Base-by-base conservation (phyloP, 2,329 filamentous ascomycete species). In the Fusarium gaditjirri region DNA sequence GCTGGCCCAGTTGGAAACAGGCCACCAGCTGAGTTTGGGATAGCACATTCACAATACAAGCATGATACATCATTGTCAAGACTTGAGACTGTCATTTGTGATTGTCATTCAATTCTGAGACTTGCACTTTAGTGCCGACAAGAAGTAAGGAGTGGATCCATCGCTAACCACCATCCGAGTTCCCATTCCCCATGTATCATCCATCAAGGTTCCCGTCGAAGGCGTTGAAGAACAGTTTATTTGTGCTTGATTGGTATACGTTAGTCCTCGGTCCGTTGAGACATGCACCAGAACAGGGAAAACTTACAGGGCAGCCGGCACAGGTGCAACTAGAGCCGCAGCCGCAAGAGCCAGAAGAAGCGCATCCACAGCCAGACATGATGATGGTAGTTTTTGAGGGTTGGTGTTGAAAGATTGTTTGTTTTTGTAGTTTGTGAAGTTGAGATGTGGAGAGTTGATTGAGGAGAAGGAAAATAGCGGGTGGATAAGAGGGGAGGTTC, bases 331-430 rank as follows among this genome's bases (percentile, higher is more conserved):
- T 44, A 35, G 78, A 76, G 75, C 83, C 83, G 78, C 83, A 85
- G 76, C 77, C 75, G 77, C 83, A 85, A 58, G 80, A 75, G 73
- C 83, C 83, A 68, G 82, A 80, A 56, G 79, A 74, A 73, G 81
- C 74, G 71, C 83, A 84, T 76, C 82, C 83, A 73, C 82, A 85
- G 76, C 79, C 82, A 77, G 78, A 77, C 83, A 85, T 85, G 74
- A 67, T 84, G 77, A 78, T 67, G 54, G 35, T 68, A 63, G 39
- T 31, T 58, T 55, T 62, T 57, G n/a, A 25, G 29, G 57, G 54
- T 58, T 39, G 44, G 41, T 68, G 56, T 53, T 73, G 52, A 47
- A 47, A 65, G 61, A 17, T 43, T 55, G 17, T 59, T 64, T 54
- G 25, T 59, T 61, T 50, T 38, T 55, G 60, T 21, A 12, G 13